Base-by-base conservation (phyloP, 2,329 filamentous ascomycete genomes). In the Colletotrichum sp. region DNA sequence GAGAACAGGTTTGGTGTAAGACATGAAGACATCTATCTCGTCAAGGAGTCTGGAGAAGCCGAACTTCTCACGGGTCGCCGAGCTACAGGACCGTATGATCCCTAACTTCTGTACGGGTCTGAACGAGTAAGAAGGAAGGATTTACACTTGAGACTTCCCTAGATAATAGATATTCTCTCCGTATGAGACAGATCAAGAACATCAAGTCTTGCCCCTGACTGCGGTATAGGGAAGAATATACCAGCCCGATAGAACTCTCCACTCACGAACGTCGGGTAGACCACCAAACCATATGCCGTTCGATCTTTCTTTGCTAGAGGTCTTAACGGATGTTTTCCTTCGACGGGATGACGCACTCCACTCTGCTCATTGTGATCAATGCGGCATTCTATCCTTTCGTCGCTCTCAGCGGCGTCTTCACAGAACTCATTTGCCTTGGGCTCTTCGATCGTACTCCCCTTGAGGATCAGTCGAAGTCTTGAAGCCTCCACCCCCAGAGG, bases 11-110 rank as follows among this genome's bases (percentile, higher is more conserved):
- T 93, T 80, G 91, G 91, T 0, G 90, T 93, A 2, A 85, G 91
- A 48, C 91, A 93, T 79, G 92, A 93, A 79, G 91, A 93, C 79
- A 86, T 93, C 9, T 87, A 92, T 67, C 83, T 93, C 5, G 89
- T 93, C 9, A 89, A 81, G 71, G 88, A 88, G 70, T 80, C 87
- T 68, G 90, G 87, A 0, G 86, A 89, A 68, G 88, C 91, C 0
- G 88, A 91, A 61, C 82, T 92, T 15, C 81, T 93, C 64, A 92
- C 88, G 27, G 90, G 91, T 2, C 84, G 81, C 4, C 86, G 88
- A 70, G 90, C 91, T 3, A 83, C 73, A 3, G 86, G 87, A 7
- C 86, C 91, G 3, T 92, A 90, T 84, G 84, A 91, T 58, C 90
- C 91, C 36, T 86, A 72, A 27, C 27, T 7, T 25, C 28, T 9